A percentile compares a stretch with the other conserved stretches of the same genome.
phyloP scores from a whole-genome alignment of 306 rosid genomes.

The Begonia peltatifolia region DNA sequence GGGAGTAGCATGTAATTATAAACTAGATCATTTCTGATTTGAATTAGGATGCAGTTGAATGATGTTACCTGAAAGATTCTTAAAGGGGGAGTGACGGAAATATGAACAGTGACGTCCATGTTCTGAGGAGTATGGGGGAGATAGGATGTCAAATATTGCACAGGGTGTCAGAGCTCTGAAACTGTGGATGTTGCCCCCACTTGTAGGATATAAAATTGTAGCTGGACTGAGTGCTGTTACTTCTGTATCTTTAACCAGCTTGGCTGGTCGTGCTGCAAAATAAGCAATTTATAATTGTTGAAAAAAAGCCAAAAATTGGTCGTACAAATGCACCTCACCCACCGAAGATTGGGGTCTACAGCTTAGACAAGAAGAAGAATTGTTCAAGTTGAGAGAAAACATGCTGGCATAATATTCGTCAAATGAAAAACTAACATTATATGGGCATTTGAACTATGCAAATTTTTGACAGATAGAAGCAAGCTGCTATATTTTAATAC shows the following conservation, averaged over 20 bases:
- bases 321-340: no score
- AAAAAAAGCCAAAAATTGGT: neutral
- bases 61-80: constrained; percentile 56
- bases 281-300: neutral
- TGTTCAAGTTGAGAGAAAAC: no score
- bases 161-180: constrained; percentile 80
- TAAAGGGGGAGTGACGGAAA: constrained; percentile 46
- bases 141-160: constrained; percentile 65
- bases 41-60: neutral
- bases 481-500: no score
- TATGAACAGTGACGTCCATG: constrained; percentile 70
- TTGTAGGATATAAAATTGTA: constrained; percentile 63
- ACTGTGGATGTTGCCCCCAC: constrained; percentile 82
- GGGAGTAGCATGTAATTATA: neutral
- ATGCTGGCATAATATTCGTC: no score
- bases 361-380: no score
- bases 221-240: constrained; percentile 65
- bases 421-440: no score
- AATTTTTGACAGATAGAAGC: no score
- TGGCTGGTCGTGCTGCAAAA: constrained; percentile 68
- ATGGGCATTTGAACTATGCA: no score
- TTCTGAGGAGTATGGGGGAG: constrained; percentile 80
- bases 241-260: constrained; percentile 46
- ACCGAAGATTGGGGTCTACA: no score
- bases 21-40: neutral